A percentile compares a stretch with the other conserved stretches of the same genome.
Evolutionary conservation across 805 yeast genomes (phyloP).

Genomic region (Candida hungchunana): DNA sequence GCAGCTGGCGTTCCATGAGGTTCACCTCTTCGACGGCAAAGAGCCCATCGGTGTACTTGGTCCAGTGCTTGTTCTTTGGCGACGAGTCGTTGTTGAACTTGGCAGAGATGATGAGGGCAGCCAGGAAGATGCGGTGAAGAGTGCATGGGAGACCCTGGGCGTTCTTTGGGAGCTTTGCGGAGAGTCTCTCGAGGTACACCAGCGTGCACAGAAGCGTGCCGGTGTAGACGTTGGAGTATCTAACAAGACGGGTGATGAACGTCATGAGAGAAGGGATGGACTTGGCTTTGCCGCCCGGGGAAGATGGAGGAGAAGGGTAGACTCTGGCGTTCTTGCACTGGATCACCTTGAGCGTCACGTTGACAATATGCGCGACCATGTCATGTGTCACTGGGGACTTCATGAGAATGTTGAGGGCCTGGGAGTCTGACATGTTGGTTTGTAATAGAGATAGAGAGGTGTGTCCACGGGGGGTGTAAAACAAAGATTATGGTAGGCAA

Average conservation of each 20-base stretch:
- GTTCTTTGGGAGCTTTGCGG: conserved; percentile 57
- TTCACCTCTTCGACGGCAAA: conserved; percentile 66
- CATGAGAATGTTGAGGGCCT: conserved; percentile 58
- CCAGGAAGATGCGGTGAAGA: conserved; percentile 70
- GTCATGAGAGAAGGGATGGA: conserved; percentile 63
- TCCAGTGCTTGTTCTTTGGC: conserved; percentile 78
- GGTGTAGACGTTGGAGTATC: conserved; percentile 75
- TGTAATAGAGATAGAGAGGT: neutral
- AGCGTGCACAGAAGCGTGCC: conserved; percentile 73
- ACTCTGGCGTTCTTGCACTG: conserved; percentile 46
- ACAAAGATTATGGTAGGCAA: neutral
- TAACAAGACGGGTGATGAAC: conserved; percentile 65
- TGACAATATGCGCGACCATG: conserved; percentile 67
- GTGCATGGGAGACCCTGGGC: conserved; percentile 79
- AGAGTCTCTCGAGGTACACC: conserved; percentile 61
- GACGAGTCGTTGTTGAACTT: conserved; percentile 76
- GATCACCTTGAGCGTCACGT: conserved; percentile 59
- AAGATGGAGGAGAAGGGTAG: conserved; percentile 35
- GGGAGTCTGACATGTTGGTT: conserved; percentile 38
- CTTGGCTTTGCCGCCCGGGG: conserved; percentile 23
- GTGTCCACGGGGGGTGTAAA: neutral
- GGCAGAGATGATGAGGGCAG: conserved; percentile 68
- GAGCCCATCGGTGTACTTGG: conserved; percentile 70
- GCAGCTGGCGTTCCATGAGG: conserved; percentile 74
- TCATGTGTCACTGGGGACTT: conserved; percentile 69